Evolutionary conservation across 139 green algal genomes (phyloP), one percentile per base, ranked within the genome.

Genomic region (Coelastrella sp.): DNA sequence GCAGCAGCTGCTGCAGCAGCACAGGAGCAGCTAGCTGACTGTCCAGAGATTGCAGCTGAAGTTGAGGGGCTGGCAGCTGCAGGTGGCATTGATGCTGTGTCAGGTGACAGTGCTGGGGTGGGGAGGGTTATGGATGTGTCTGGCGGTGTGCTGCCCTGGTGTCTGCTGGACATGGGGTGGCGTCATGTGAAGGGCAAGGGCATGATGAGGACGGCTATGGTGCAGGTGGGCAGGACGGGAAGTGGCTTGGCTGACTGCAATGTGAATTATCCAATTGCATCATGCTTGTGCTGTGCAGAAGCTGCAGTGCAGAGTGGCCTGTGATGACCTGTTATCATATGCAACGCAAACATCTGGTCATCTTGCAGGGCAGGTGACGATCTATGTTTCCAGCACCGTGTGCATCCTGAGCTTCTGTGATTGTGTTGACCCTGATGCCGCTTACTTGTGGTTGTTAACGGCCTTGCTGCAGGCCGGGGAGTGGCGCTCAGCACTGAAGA

Each of bases 151-250:
- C n/a, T 70, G 19, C 82, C 82, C 14, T 87, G 82, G 82, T 59
- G 78, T 5, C 14, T 87, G 25, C 17, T 78, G 10, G 82, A 87
- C 61, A 63, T 75, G 17, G 82, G 82, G 3, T 27, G 57, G 82
- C 19, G 25, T 11, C 82, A 87, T 80, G 89, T 94, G 22, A 94
- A 94, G 89, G 92, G 92, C 78, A 94, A 94, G 89, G 92, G 92
- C 19, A 22, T 19, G 61, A 94, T 94, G 92, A 24, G 85, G 8
- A 94, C 92, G 19, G 76, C 84, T 70, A 17, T 91, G 56, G 27
- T 78, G n/a, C 58, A 83, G 17, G 85, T 72, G 10, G 60, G 49
- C 4, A 27, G 27, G n/a, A 78, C 8, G 70, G 70, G 70, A 27
- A 72, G 3, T 22, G 63, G 63, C 4, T 72, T 17, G 4, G 63